A percentile compares a stretch with the other conserved stretches of the same genome.
Conservation (phyloP, 345 rosid genomes). For the sweet orange (Citrus sinensis) region DVS_A1.0 CM039161.1:22978001-22978500, state of each 20-base stretch:
- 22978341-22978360: neutral
- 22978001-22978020: neutral
- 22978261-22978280: neutral
- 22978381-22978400: neutral
- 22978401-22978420: neutral
- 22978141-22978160: neutral
- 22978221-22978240: neutral
- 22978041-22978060: too few relatives aligned
- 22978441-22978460: neutral
- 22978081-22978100: neutral
- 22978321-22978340: neutral
- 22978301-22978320: neutral
- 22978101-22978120: neutral
- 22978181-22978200: neutral
- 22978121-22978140: neutral
- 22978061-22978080: neutral
- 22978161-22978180: neutral
- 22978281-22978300: neutral
- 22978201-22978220: neutral
- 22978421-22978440: neutral
- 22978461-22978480: neutral
- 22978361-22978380: conserved; percentile 8
- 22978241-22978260: neutral
- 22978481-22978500: neutral
- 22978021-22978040: neutral